Percentiles rank a stretch among this genome's conserved stretches.
Evolutionary conservation across 2,329 filamentous ascomycete species (phyloP).

Genomic region (Acephala macrosclerotiorum): DNA sequence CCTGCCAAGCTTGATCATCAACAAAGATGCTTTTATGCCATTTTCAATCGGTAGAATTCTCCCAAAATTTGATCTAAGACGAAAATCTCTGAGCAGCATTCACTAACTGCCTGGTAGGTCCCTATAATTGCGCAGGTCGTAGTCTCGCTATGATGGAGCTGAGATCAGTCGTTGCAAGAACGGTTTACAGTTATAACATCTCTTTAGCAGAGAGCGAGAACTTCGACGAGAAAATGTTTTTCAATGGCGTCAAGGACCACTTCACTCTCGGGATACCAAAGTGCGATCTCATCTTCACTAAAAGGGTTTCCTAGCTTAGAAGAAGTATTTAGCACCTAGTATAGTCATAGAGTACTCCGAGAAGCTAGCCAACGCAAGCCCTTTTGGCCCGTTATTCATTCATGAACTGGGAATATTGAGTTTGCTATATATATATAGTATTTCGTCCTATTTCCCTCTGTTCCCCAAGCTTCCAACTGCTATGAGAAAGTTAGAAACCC

Average conservation of each 20-base stretch:
- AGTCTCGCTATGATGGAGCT: conserved; percentile 45
- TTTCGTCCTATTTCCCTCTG: too few relatives aligned
- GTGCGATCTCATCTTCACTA: conserved; percentile 16
- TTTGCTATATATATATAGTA: too few relatives aligned
- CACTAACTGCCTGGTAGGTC: conserved; percentile 21
- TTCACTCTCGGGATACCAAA: conserved; percentile 22
- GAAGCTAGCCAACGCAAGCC: too few relatives aligned
- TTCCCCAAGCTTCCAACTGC: too few relatives aligned
- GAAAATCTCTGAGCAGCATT: background rate
- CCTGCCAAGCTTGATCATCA: conserved; percentile 29
- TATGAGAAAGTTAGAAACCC: too few relatives aligned
- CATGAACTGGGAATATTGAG: too few relatives aligned
- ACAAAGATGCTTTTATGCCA: conserved; percentile 41
- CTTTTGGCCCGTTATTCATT: too few relatives aligned
- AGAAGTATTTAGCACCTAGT: too few relatives aligned
- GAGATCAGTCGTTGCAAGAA: conserved; percentile 36
- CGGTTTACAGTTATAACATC: conserved; percentile 12
- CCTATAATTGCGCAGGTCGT: conserved; percentile 44
- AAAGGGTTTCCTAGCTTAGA: conserved; percentile 5
- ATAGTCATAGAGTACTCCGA: too few relatives aligned
- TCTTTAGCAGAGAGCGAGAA: background rate
- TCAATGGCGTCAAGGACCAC: conserved; percentile 25
- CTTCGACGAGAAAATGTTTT: conserved; percentile 22
- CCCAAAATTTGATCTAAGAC: background rate
- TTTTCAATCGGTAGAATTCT: conserved; percentile 34